Conservation (phyloP, 768 basidiomycete genomes). For the Neoboletus magnificus region DNA sequence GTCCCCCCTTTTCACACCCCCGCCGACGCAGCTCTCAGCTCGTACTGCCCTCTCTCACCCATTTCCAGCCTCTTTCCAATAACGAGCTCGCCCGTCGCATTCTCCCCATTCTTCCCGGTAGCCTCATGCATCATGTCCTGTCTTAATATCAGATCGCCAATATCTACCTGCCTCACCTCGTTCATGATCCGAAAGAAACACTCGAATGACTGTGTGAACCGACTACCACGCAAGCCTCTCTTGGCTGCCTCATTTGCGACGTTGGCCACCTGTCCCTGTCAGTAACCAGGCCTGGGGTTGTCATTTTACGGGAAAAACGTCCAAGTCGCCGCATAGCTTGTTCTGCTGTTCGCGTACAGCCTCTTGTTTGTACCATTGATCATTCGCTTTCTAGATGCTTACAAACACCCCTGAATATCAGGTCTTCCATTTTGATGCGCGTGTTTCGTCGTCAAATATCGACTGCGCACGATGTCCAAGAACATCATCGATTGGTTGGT, state of each 20-base stretch:
- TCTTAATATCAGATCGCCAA: constrained; percentile 33
- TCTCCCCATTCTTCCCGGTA: constrained; percentile 3
- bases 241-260: constrained; percentile 10
- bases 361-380: constrained; percentile 20
- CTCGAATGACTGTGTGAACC: constrained; percentile 27
- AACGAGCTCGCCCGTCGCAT: neutral
- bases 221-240: constrained; percentile 1
- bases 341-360: constrained; percentile 20
- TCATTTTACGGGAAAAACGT: constrained; percentile 6
- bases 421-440: constrained; percentile 37
- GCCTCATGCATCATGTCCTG: constrained; percentile 30
- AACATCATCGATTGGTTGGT: constrained; percentile 11
- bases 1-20: constrained; percentile 2
- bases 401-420: constrained; percentile 26
- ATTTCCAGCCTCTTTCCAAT: neutral
- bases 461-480: constrained; percentile 30
- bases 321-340: constrained; percentile 19
- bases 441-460: constrained; percentile 32
- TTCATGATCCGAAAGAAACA: constrained; percentile 29
- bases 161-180: constrained; percentile 23
- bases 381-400: constrained; percentile 13
- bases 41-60: neutral
- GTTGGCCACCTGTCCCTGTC: neutral
- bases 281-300: constrained; percentile 5
- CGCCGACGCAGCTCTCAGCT: constrained; percentile 3